Conservation (phyloP, 2,329 filamentous ascomycete genomes). For the Fusarium domesticum region DNA sequence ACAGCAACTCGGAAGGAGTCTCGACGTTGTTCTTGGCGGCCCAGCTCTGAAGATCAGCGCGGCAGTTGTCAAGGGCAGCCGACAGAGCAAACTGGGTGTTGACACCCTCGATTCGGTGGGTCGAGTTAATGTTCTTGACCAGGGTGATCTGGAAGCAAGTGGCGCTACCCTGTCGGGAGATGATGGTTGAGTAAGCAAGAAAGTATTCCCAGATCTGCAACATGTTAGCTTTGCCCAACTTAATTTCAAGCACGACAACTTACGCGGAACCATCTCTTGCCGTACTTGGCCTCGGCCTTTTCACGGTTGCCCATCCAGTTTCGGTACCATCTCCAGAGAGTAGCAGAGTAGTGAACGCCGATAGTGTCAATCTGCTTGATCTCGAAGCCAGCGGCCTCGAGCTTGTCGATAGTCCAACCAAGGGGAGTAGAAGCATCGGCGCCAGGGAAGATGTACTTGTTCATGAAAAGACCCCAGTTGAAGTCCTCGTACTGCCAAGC, state of each 20-base stretch:
- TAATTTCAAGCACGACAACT: constrained; percentile 34
- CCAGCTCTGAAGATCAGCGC: constrained; percentile 35
- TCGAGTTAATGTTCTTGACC: constrained; percentile 91
- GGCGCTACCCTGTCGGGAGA: constrained; percentile 78
- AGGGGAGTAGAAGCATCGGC: constrained; percentile 94
- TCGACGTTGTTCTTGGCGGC: constrained; percentile 38
- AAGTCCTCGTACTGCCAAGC: constrained; percentile 97
- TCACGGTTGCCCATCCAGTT: constrained; percentile 96
- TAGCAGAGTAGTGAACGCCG: constrained; percentile 95
- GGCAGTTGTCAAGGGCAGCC: constrained; percentile 52
- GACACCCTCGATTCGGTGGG: constrained; percentile 78
- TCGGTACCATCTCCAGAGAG: constrained; percentile 96
- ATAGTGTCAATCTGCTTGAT: constrained; percentile 90
- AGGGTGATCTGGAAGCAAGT: constrained; percentile 87
- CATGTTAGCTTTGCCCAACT: constrained; percentile 1
- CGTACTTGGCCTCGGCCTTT: constrained; percentile 93
- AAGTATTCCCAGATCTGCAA: constrained; percentile 86
- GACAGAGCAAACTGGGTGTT: constrained; percentile 65
- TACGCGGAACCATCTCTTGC: constrained; percentile 91
- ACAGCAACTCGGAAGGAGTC: constrained; percentile 32
- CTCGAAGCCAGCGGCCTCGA: constrained; percentile 71
- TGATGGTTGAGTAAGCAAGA: constrained; percentile 81
- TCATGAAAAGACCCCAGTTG: constrained; percentile 98
- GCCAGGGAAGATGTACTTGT: constrained; percentile 98
- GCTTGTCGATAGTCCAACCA: constrained; percentile 77